Percentiles rank a stretch among this genome's conserved stretches.
Conservation (phyloP, 192 early-diverging fungal genomes). For the Backusella westeae region DNA sequence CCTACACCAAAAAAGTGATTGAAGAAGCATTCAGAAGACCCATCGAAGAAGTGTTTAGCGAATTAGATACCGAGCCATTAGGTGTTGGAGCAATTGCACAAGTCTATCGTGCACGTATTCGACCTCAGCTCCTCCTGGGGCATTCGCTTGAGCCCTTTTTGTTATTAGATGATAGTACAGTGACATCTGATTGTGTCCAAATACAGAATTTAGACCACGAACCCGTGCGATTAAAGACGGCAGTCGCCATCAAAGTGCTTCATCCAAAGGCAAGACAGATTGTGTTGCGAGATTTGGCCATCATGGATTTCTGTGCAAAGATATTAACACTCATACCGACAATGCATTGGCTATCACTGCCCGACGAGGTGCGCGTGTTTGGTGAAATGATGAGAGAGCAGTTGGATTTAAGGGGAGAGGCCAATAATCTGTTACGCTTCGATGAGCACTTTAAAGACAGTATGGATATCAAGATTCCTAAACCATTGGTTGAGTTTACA, state of each 20-base stretch:
- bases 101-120: constrained; percentile 65
- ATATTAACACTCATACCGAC: constrained; percentile 71
- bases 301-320: constrained; percentile 71
- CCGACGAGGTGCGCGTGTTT: constrained; percentile 88
- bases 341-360: constrained; percentile 82
- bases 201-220: constrained; percentile 5
- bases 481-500: constrained; percentile 51
- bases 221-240: constrained; percentile 33
- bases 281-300: constrained; percentile 79
- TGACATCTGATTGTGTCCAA: constrained; percentile 21
- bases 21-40: constrained; percentile 61
- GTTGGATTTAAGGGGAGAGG: constrained; percentile 82
- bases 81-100: constrained; percentile 97
- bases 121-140: constrained; percentile 30
- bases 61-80: constrained; percentile 72
- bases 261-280: constrained; percentile 74
- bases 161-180: constrained; percentile 1
- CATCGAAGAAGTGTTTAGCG: constrained; percentile 76
- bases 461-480: constrained; percentile 64
- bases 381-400: constrained; percentile 91
- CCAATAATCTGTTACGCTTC: constrained; percentile 67
- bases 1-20: constrained; percentile 62
- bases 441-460: constrained; percentile 53
- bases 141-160: constrained; percentile 18
- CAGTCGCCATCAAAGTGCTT: constrained; percentile 87